phyloP scores from a whole-genome alignment of 768 basidiomycete species.

The Mycena venus region DNA sequence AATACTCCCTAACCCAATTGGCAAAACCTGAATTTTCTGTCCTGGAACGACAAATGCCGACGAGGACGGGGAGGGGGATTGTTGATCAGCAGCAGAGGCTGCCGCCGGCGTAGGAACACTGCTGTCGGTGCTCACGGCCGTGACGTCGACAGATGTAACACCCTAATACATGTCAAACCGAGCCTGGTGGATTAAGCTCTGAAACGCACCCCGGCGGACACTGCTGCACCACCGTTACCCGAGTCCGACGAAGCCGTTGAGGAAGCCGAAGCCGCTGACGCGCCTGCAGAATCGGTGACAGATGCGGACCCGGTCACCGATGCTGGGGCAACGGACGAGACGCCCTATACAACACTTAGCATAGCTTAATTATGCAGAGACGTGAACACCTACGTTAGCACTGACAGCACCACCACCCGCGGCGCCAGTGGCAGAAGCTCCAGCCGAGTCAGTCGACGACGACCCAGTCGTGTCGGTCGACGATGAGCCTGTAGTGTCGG shows the following conservation, averaged over 20 bases:
- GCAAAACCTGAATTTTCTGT: constrained; percentile 79
- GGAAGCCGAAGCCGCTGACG: constrained; percentile 30
- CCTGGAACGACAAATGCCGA: constrained; percentile 77
- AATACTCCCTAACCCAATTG: constrained; percentile 88
- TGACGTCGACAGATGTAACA: constrained; percentile 13
- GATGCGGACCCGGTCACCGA: constrained; percentile 34
- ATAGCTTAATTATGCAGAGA: constrained; percentile 27
- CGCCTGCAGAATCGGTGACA: constrained; percentile 22
- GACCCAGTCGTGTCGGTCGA: constrained; percentile 11
- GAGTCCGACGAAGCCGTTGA: constrained; percentile 31
- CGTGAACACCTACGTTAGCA: neutral
- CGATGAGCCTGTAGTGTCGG: constrained; percentile 13
- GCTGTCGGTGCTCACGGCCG: constrained; percentile 31
- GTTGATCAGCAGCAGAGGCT: constrained; percentile 50
- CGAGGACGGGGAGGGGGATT: constrained; percentile 49
- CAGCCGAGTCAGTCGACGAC: constrained; percentile 17
- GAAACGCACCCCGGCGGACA: constrained; percentile 36
- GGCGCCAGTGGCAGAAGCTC: constrained; percentile 30
- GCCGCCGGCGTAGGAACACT: constrained; percentile 14
- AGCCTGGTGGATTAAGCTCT: neutral
- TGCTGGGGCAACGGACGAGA: constrained; percentile 34
- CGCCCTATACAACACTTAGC: constrained; percentile 12
- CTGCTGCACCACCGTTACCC: constrained; percentile 22
- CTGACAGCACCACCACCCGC: constrained; percentile 10
- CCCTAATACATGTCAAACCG: neutral